Base-by-base conservation (phyloP, 305 asterid species). In the Vinca major region DNA sequence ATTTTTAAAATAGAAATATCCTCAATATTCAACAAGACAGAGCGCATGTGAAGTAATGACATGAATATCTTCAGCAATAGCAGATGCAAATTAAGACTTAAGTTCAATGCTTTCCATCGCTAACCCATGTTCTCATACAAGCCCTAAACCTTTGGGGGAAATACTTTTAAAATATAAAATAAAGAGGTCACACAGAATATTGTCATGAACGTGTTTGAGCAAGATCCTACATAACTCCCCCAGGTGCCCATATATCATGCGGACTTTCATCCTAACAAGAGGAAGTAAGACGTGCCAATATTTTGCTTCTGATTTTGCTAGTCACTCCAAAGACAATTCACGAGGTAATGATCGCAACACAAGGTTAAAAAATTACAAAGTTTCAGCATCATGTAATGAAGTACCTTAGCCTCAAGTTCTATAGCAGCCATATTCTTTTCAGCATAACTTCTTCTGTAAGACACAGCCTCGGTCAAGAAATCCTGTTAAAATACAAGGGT, bases 401-500 rank as follows among this genome's bases (percentile, higher is more conserved):
- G 65, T 73, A 92, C 98, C 95, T 86, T 89, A 55, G 87, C 83
- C 69, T 86, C 95, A 66, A 84, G 78, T 82, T 89, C 99, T 80
- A 89, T 78, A 70, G 74, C 76, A 75, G 81, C 74, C 91, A 90
- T 78, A 81, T 76, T 79, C 51, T 57, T 71, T 80, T 87, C 99
- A 69, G 96, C 90, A 76, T 71, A 86, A 79, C 74, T 80, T 87
- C 86, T 83, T 43, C 92, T 81, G 62, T 71, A 71, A 80, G 87
- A 89, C 75, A 86, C 90, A 78, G 97, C 96, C 74, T 89, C 95
- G 56, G 71, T 71, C 60, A 93, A 89, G 74, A 83, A 82, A 78
- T 80, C 71, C 98, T 92, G 83, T 66, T 77, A 73, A 77, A 55
- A 64, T 64, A 69, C 17, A 52, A 55, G 69, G 69, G 49, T 64